Conservation (phyloP, 352 stramenopile genomes). For the Phytophthora tentaculata region DNA sequence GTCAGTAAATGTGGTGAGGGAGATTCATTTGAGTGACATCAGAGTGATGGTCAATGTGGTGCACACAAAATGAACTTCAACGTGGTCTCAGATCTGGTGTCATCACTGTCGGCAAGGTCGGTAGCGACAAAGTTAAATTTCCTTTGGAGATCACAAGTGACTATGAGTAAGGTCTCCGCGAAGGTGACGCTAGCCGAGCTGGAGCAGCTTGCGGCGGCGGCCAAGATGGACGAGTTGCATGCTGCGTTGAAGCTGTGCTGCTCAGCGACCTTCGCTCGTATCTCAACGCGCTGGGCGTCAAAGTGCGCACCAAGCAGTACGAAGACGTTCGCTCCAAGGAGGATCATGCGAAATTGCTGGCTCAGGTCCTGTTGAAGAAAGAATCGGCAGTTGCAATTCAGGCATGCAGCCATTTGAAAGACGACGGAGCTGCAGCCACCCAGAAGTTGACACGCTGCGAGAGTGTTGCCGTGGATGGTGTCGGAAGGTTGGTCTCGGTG, state of each 20-base stretch:
- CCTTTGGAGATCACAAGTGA: constrained; percentile 1
- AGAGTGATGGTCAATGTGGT: constrained; percentile 28
- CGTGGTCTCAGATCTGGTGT: constrained; percentile 15
- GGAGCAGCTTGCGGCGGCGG: constrained; percentile 2
- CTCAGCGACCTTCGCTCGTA: constrained; percentile 24
- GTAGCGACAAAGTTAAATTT: constrained; percentile 11
- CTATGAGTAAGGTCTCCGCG: not conserved
- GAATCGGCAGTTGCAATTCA: not conserved
- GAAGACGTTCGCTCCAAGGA: constrained; percentile 18
- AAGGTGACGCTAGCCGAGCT: constrained; percentile 17
- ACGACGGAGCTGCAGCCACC: not conserved
- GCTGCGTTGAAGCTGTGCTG: not conserved
- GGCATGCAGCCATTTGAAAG: not conserved
- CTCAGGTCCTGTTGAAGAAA: constrained; percentile 6
- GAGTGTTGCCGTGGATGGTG: not conserved
- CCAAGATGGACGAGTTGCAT: constrained; percentile 5
- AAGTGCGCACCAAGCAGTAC: constrained; percentile 21
- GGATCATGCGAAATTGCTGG: constrained; percentile 15
- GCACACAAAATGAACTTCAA: constrained; percentile 22
- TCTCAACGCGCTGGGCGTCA: constrained; percentile 12
- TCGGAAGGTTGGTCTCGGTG: not conserved
- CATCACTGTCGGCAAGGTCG: constrained; percentile 16
- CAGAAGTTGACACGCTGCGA: not conserved
- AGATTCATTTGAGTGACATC: constrained; percentile 4
- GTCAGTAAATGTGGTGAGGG: constrained; percentile 9